Percentiles rank a stretch among this genome's conserved stretches.
Evolutionary conservation across 257 asterid genomes (phyloP).

Genomic region (Nicotiana benthamiana): DNA sequence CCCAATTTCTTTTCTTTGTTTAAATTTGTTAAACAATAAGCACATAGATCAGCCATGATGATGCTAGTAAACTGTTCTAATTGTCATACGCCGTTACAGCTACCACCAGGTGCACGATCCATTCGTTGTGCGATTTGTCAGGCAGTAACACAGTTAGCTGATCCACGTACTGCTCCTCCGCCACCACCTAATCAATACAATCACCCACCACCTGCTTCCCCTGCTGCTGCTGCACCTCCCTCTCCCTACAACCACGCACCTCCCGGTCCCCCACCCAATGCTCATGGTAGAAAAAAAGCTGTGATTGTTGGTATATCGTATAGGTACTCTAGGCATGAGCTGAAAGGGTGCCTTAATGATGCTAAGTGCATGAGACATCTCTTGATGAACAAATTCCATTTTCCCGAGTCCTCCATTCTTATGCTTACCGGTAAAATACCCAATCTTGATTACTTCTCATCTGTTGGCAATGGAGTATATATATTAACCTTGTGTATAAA

Average conservation of each 20-base stretch:
- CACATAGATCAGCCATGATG: slow-evolving; percentile 28
- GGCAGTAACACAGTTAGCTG: slow-evolving; percentile 61
- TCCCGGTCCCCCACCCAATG: slow-evolving; percentile 60
- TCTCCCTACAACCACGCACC: slow-evolving; percentile 70
- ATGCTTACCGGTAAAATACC: slow-evolving; percentile 67
- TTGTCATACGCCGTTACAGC: slow-evolving; percentile 67
- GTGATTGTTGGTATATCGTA: slow-evolving; percentile 91
- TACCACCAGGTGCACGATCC: slow-evolving; percentile 80
- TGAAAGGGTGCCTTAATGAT: slow-evolving; percentile 89
- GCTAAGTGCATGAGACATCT: slow-evolving; percentile 90
- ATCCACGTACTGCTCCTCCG: slow-evolving; percentile 51
- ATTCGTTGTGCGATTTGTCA: slow-evolving; percentile 88
- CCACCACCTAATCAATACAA: slow-evolving; percentile 18
- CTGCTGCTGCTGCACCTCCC: slow-evolving; percentile 22
- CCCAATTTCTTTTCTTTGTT: not conserved
- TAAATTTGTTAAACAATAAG: not conserved
- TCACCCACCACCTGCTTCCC: slow-evolving; percentile 7
- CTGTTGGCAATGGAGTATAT: not conserved
- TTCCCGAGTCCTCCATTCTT: slow-evolving; percentile 83
- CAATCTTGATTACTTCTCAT: not conserved
- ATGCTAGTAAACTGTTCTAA: slow-evolving; percentile 67
- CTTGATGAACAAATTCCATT: slow-evolving; percentile 60
- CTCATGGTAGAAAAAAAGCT: slow-evolving; percentile 81
- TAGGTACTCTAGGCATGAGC: slow-evolving; percentile 67
- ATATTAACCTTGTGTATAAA: not conserved